Conservation (phyloP, 495 filamentous ascomycete species). For the Penicillium antarcticum region DNA sequence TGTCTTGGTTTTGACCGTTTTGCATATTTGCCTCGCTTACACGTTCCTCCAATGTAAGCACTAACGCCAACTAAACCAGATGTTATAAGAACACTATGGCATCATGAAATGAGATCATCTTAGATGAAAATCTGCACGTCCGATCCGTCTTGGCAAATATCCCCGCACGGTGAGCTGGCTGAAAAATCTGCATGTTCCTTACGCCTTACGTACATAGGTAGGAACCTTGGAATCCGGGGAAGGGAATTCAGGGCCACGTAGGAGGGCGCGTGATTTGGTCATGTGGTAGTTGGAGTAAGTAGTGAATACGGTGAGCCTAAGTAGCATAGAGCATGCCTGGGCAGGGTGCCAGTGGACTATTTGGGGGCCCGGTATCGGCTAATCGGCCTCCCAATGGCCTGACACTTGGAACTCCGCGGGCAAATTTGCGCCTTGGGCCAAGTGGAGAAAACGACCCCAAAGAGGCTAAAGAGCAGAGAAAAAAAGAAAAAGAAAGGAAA, state of each 20-base stretch:
- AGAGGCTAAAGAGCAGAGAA: slow-evolving; percentile 7
- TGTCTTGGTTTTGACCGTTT: too few relatives aligned
- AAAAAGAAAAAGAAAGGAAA: slow-evolving; percentile 12
- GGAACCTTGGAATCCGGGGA: slow-evolving; percentile 1
- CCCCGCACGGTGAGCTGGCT: neutral
- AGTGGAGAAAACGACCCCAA: slow-evolving; percentile 1
- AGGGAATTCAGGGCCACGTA: neutral
- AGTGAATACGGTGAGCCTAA: neutral
- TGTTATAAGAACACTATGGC: neutral
- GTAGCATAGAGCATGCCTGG: neutral
- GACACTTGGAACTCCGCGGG: slow-evolving; percentile 5
- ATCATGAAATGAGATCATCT: neutral
- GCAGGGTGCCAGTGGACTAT: neutral
- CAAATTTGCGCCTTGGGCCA: neutral
- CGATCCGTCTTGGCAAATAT: neutral
- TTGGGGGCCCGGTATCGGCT: slow-evolving; percentile 22
- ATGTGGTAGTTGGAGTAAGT: neutral
- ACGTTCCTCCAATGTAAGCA: too few relatives aligned
- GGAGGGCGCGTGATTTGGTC: neutral
- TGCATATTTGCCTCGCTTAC: too few relatives aligned
- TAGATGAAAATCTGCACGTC: neutral
- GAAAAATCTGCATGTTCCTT: neutral
- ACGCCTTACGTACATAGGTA: too few relatives aligned
- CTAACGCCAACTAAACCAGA: too few relatives aligned
- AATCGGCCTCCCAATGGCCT: slow-evolving; percentile 2